Base-by-base conservation (phyloP, 148 eudicot species). In the Bassia scoparia region DNA sequence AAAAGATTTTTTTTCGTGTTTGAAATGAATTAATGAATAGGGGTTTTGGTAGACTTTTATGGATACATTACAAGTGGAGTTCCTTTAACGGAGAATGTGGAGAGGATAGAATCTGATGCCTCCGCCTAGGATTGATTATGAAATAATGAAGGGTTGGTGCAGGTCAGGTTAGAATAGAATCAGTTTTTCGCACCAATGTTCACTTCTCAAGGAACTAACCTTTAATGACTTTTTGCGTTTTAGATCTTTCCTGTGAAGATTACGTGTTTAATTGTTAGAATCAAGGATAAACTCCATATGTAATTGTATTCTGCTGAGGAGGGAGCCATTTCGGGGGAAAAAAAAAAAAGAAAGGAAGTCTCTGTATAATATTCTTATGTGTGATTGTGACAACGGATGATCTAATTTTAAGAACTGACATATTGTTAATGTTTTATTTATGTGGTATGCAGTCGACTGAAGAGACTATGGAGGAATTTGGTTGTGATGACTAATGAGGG, bases 401-500 rank as follows among this genome's bases (percentile, higher is more conserved):
- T 37, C 43, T 70, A 18, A 2, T 31, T 13, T 13, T 16, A 11
- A 23, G 48, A 49, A 48, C 17, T 5, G 2, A 68, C 37, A 23
- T 65, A 61, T 54, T 71, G 38, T 46, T 31, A 29, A 35, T 61
- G 24, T 62, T 13, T 46, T 63, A n/a, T n/a, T n/a, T n/a, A n/a
- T n/a, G 34, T 48, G 66, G n/a, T 74, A 31, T 69, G 31, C 76
- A 91, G 97, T 94, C 73, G 98, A 94, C 84, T 82, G 95, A 89
- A 72, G 89, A 88, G 67, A 78, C 77, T 17, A 91, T 94, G 97
- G 98, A 94, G 88, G 91, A 82, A 94, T 84, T 94, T 85, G 96
- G 91, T 64, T 93, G 97, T 49, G 98, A 94, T 84, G 98, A 94
- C 79, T 94, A 50, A 94, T 94, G 98, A 79, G 76, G 98, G 98